phyloP scores from a whole-genome alignment of 805 yeast species.

The Deakozyma indianensis region DNA sequence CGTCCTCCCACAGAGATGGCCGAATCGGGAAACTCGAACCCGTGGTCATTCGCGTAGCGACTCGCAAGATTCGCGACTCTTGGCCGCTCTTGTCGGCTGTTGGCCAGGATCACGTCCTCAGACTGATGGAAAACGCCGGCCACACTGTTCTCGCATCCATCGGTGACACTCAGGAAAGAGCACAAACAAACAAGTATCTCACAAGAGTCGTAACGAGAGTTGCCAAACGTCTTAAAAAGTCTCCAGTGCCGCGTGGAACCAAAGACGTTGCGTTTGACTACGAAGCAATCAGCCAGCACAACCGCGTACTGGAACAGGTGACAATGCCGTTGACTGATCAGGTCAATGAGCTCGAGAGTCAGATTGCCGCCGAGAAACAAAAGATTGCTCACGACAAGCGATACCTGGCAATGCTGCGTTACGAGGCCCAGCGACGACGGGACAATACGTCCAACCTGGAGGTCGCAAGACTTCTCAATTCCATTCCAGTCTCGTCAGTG shows the following conservation, averaged over 20 bases:
- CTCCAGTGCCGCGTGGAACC: conserved; percentile 8
- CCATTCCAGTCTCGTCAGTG: background rate
- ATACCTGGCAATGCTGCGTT: conserved; percentile 1
- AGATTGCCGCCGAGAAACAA: conserved; percentile 4
- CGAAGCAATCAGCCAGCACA: conserved; percentile 6
- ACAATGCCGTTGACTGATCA: conserved; percentile 9
- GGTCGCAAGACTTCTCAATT: background rate
- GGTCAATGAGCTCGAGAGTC: conserved; percentile 5
- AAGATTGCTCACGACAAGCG: conserved; percentile 1
- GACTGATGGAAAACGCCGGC: conserved; percentile 3
- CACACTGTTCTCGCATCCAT: conserved; percentile 4
- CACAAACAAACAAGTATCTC: conserved; percentile 4
- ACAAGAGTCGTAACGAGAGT: conserved; percentile 1
- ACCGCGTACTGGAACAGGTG: conserved; percentile 6
- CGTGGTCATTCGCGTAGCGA: background rate
- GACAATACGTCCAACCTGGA: background rate
- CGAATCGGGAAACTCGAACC: background rate
- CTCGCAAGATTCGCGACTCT: background rate
- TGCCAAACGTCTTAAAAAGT: conserved; percentile 1
- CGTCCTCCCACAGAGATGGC: background rate
- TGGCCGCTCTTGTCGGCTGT: conserved; percentile 6
- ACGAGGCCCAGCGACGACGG: background rate
- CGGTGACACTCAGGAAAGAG: conserved; percentile 2
- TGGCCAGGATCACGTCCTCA: conserved; percentile 4
- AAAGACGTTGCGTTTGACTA: conserved; percentile 8